Conservation (phyloP, 768 basidiomycete species). For the Pisolithus orientalis region DNA sequence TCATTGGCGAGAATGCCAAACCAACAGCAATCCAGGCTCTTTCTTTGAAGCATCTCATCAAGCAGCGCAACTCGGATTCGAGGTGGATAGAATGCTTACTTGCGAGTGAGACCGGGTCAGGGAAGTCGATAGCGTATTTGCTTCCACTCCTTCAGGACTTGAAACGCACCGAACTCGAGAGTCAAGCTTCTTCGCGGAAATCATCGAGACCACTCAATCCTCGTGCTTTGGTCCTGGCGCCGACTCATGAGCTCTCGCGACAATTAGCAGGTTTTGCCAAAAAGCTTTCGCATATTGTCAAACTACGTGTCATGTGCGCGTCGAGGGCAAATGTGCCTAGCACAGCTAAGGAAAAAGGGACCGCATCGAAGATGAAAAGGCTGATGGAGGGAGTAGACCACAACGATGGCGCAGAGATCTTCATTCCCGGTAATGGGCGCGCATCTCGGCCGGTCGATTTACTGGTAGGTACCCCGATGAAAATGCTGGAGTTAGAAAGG, state of each 20-base stretch:
- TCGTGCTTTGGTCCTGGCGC: slow-evolving; percentile 75
- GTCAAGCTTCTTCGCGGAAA: not conserved
- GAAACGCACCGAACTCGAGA: slow-evolving; percentile 53
- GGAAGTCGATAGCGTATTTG: slow-evolving; percentile 88
- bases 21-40: slow-evolving; percentile 81
- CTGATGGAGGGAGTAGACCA: slow-evolving; percentile 15
- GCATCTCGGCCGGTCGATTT: slow-evolving; percentile 39
- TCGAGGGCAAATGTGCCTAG: slow-evolving; percentile 50
- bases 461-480: slow-evolving; percentile 60
- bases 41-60: slow-evolving; percentile 59
- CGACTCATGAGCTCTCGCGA: slow-evolving; percentile 84
- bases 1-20: slow-evolving; percentile 46
- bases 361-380: slow-evolving; percentile 45
- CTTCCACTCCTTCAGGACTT: slow-evolving; percentile 76
- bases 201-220: slow-evolving; percentile 45
- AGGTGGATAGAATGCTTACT: slow-evolving; percentile 49
- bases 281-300: slow-evolving; percentile 62
- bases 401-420: slow-evolving; percentile 22
- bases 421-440: slow-evolving; percentile 16
- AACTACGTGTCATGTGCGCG: slow-evolving; percentile 69
- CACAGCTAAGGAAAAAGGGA: slow-evolving; percentile 22
- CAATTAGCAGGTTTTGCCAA: slow-evolving; percentile 77
- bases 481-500: slow-evolving; percentile 52
- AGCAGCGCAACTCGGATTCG: slow-evolving; percentile 10
- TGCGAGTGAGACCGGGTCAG: slow-evolving; percentile 87